Percentiles rank a stretch among this genome's conserved stretches.
phyloP scores from a whole-genome alignment of 345 rosid genomes.

The Eutrema heterophyllum region DNA sequence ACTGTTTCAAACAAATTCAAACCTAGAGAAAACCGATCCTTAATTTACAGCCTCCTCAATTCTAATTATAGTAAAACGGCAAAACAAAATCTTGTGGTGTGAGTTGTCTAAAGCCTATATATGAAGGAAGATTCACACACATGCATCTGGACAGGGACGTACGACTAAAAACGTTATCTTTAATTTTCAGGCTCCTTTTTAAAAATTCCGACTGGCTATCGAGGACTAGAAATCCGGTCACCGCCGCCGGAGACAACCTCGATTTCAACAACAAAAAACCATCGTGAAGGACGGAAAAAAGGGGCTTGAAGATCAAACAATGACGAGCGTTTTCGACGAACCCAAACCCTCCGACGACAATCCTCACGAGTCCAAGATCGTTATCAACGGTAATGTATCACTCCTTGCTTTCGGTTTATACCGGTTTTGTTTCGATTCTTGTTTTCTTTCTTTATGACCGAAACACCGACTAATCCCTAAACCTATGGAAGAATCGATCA shows the following conservation, averaged over 20 bases:
- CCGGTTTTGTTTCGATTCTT: neutral
- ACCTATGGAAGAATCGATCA: too few species aligned
- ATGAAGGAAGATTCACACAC: neutral
- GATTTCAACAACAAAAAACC: neutral
- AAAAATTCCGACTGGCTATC: slow-evolving; percentile 9
- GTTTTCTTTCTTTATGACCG: too few species aligned
- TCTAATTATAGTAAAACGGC: slow-evolving; percentile 21
- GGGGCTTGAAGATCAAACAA: slow-evolving; percentile 15
- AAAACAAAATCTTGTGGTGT: neutral
- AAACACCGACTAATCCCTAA: too few species aligned
- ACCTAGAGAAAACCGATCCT: slow-evolving; percentile 9
- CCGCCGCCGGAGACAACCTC: slow-evolving; percentile 27
- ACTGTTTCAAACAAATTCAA: neutral
- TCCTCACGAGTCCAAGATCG: slow-evolving; percentile 25
- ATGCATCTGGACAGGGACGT: neutral
- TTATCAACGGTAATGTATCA: slow-evolving; percentile 14
- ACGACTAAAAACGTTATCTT: slow-evolving; percentile 10
- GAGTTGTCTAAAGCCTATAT: slow-evolving; percentile 5
- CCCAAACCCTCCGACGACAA: slow-evolving; percentile 13
- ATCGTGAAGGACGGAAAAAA: slow-evolving; percentile 26
- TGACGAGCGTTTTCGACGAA: slow-evolving; percentile 28
- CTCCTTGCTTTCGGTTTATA: neutral
- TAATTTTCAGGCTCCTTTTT: slow-evolving; percentile 10
- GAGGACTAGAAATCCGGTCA: slow-evolving; percentile 22
- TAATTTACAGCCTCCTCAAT: neutral